Conservation (phyloP, 257 asterid genomes). For the Solanum habrochaites region DNA sequence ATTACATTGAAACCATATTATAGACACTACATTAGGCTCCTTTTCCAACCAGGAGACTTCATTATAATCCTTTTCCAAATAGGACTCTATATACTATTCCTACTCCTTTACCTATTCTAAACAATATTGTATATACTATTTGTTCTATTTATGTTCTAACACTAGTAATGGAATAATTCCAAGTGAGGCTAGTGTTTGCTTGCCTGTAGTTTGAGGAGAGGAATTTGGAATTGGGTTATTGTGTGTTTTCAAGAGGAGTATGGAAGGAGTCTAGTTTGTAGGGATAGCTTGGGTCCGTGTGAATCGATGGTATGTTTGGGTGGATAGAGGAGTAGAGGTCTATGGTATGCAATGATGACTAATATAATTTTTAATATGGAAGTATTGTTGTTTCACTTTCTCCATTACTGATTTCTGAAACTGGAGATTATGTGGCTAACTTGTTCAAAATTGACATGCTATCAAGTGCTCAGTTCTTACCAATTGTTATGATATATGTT, state of each 20-base stretch:
- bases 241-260: not conserved
- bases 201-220: not conserved
- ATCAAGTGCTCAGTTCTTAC: not conserved
- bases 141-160: not conserved
- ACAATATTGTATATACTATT: too few relatives aligned
- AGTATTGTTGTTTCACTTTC: not conserved
- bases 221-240: not conserved
- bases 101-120: too few relatives aligned
- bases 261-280: not conserved
- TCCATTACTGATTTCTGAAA: not conserved
- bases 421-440: not conserved
- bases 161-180: not conserved
- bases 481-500: not conserved
- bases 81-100: too few relatives aligned
- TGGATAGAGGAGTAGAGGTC: not conserved
- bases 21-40: not conserved
- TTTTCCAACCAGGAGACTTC: not conserved
- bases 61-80: not conserved
- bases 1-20: not conserved
- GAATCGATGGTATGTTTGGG: not conserved
- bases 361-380: not conserved
- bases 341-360: not conserved
- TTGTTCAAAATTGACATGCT: not conserved
- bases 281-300: not conserved
- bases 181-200: not conserved